phyloP scores from a whole-genome alignment of 208 protist species.

The Entamoeba moshkovskii region DNA sequence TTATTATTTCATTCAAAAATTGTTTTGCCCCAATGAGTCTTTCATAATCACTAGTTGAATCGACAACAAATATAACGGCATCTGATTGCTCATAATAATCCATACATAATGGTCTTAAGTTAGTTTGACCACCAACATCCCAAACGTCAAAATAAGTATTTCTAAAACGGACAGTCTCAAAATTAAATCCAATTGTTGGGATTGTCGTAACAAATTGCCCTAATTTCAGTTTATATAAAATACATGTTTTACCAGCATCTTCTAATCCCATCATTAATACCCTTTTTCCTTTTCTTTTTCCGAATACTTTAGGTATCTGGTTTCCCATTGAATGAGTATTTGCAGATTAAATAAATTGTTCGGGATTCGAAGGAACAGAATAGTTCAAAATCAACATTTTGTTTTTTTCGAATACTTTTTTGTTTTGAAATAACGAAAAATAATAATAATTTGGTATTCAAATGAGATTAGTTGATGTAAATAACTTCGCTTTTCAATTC shows the following conservation, averaged over 20 bases:
- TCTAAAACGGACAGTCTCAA: slow-evolving; percentile 21
- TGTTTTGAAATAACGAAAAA: too few species aligned
- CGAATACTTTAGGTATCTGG: too few species aligned
- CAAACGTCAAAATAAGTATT: slow-evolving; percentile 64
- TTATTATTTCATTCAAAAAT: not conserved
- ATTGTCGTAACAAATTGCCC: slow-evolving; percentile 35
- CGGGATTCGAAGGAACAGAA: too few species aligned
- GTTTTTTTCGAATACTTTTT: too few species aligned
- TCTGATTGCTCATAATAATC: slow-evolving; percentile 21
- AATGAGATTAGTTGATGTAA: too few species aligned
- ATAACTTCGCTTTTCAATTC: too few species aligned
- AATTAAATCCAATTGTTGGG: slow-evolving; percentile 49
- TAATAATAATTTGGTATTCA: too few species aligned
- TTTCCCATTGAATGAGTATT: too few species aligned
- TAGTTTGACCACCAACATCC: slow-evolving; percentile 98
- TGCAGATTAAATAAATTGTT: too few species aligned
- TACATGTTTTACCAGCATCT: slow-evolving; percentile 42
- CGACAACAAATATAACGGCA: slow-evolving; percentile 26
- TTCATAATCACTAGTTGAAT: slow-evolving; percentile 10
- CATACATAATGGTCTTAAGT: slow-evolving; percentile 41
- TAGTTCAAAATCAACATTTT: too few species aligned
- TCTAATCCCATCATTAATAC: not conserved
- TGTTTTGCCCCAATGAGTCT: not conserved
- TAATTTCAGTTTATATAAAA: slow-evolving; percentile 38
- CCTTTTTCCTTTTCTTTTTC: not conserved